Conservation (phyloP, 2,329 filamentous ascomycete species). For the Dactylellina parvicollis region DNA sequence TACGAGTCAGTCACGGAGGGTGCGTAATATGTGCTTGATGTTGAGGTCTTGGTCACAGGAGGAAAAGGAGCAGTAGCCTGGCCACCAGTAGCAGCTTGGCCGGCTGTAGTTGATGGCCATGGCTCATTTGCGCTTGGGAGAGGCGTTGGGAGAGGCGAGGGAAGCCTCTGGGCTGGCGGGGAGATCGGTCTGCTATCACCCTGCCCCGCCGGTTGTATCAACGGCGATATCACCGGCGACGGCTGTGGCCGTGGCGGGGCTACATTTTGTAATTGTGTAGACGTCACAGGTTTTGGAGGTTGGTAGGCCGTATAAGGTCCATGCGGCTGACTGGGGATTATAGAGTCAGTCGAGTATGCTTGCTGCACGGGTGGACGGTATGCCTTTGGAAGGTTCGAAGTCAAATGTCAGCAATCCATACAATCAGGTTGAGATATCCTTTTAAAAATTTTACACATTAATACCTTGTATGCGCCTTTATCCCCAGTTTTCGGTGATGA, state of each 20-base stretch:
- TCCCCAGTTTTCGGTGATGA: conserved; percentile 36
- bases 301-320: conserved; percentile 51
- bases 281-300: conserved; percentile 47
- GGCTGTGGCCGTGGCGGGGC: conserved; percentile 25
- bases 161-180: conserved; percentile 45
- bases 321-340: conserved; percentile 52
- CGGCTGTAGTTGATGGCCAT: conserved; percentile 6
- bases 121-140: conserved; percentile 1
- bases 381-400: conserved; percentile 19
- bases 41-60: neutral
- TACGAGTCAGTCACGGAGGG: conserved; percentile 37
- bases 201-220: conserved; percentile 32
- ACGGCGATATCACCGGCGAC: conserved; percentile 45
- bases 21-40: conserved; percentile 20
- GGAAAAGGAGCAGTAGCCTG: neutral
- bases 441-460: neutral
- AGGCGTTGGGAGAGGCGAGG: conserved; percentile 30
- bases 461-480: conserved; percentile 42
- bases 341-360: conserved; percentile 51
- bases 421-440: neutral
- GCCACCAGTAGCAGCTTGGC: no score
- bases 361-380: conserved; percentile 52
- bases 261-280: conserved; percentile 47
- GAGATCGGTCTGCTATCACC: conserved; percentile 44
- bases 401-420: conserved; percentile 7